Conservation (phyloP, 2,329 filamentous ascomycete genomes). For the Metarhizium album region DNA sequence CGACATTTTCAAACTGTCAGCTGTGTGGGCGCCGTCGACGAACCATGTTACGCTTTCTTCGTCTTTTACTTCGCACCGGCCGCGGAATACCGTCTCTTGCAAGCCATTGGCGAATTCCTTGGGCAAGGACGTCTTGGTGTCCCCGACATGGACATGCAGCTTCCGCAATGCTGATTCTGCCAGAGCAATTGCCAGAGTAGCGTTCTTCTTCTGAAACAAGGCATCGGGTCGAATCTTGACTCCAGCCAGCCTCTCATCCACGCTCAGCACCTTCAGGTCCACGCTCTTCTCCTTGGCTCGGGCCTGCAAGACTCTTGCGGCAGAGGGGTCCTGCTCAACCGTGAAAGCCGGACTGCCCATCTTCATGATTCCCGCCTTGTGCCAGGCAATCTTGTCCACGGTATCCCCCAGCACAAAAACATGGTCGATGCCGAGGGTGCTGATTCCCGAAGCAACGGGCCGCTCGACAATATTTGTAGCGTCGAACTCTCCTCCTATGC, state of each 20-base stretch:
- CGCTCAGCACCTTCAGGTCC: constrained; percentile 31
- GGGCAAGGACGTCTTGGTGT: constrained; percentile 33
- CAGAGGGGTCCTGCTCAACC: constrained; percentile 37
- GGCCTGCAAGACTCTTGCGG: constrained; percentile 32
- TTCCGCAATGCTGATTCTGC: constrained; percentile 37
- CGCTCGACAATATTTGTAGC: constrained; percentile 54
- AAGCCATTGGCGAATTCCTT: constrained; percentile 60
- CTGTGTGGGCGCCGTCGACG: constrained; percentile 86
- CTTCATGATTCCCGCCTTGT: constrained; percentile 65
- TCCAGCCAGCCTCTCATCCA: constrained; percentile 33
- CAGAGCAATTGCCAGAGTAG: constrained; percentile 40
- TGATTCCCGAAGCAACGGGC: constrained; percentile 50
- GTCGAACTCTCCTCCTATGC: constrained; percentile 58
- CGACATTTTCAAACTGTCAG: constrained; percentile 76
- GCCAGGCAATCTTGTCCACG: constrained; percentile 58
- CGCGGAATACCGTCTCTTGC: constrained; percentile 64
- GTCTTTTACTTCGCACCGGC: constrained; percentile 57
- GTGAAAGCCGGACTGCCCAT: constrained; percentile 46
- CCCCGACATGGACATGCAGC: constrained; percentile 22
- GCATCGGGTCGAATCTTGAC: constrained; percentile 42
- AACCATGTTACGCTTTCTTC: constrained; percentile 62
- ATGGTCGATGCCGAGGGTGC: constrained; percentile 60
- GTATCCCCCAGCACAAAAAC: constrained; percentile 51
- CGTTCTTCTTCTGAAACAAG: constrained; percentile 49
- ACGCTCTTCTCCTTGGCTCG: constrained; percentile 44